A percentile compares a stretch with the other conserved stretches of the same genome.
Conservation (phyloP, 805 yeast genomes). For the Monosporozyma solicola region DNA sequence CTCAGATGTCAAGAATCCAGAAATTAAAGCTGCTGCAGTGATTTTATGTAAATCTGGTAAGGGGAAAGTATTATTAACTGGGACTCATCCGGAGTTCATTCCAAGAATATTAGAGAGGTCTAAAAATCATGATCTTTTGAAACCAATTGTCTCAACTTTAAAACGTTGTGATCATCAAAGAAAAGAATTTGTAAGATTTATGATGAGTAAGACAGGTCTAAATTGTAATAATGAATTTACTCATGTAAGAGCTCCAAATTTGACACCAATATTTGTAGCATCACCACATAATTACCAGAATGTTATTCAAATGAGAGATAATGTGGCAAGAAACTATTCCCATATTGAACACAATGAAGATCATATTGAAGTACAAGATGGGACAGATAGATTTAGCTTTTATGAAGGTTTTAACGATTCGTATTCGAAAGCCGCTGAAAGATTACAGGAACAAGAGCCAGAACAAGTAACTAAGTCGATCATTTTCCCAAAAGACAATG, state of each 20-base stretch:
- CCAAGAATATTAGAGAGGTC: conserved; percentile 41
- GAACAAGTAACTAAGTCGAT: conserved; percentile 49
- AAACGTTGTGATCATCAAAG: conserved; percentile 40
- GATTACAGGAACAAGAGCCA: conserved; percentile 38
- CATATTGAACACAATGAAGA: conserved; percentile 31
- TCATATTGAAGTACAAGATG: conserved; percentile 38
- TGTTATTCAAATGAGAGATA: conserved; percentile 11
- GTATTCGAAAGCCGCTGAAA: conserved; percentile 8
- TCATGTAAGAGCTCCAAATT: conserved; percentile 44
- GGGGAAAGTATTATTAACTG: conserved; percentile 70
- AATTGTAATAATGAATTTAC: conserved; percentile 48
- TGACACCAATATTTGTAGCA: conserved; percentile 55
- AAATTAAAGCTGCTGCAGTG: conserved; percentile 51
- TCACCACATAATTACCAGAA: conserved; percentile 7
- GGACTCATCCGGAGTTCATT: conserved; percentile 85
- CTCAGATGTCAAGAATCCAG: conserved; percentile 22
- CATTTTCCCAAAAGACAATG: conserved; percentile 32
- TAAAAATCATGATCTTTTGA: conserved; percentile 25
- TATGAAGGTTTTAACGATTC: conserved; percentile 14
- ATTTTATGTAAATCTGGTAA: conserved; percentile 53
- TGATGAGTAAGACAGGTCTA: conserved; percentile 55
- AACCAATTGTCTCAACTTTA: conserved; percentile 34
- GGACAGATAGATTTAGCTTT: conserved; percentile 17
- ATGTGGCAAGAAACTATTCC: conserved; percentile 4
- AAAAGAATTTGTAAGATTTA: conserved; percentile 44